Evolutionary conservation across 768 basidiomycete species (phyloP).

Genomic region (Collybia sp.): DNA sequence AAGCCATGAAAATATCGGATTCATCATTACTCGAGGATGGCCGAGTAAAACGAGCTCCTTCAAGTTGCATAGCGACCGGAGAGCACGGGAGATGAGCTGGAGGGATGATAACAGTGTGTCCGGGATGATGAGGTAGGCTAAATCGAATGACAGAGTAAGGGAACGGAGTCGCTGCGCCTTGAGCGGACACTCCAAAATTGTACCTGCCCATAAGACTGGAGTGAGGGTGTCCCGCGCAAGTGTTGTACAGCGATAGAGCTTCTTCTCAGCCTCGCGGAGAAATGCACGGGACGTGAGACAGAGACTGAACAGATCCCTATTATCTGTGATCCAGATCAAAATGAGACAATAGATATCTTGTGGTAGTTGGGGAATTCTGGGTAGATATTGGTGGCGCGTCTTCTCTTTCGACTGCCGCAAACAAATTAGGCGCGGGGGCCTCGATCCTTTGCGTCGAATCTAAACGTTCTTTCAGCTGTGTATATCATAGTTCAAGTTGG

Average conservation of each 20-base stretch:
- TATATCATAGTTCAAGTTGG: too few species aligned
- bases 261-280: slow-evolving; percentile 11
- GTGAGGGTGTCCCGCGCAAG: slow-evolving; percentile 10
- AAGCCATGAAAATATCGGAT: slow-evolving; percentile 14
- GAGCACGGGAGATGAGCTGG: slow-evolving; percentile 11
- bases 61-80: slow-evolving; percentile 9
- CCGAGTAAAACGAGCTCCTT: slow-evolving; percentile 10
- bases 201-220: slow-evolving; percentile 13
- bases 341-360: slow-evolving; percentile 12
- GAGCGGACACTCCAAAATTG: slow-evolving; percentile 9
- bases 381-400: too few species aligned
- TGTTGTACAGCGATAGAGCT: slow-evolving; percentile 11
- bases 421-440: too few species aligned
- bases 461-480: too few species aligned
- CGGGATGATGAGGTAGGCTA: slow-evolving; percentile 14
- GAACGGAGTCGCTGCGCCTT: slow-evolving; percentile 9
- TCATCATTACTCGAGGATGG: slow-evolving; percentile 16
- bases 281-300: slow-evolving; percentile 11
- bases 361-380: slow-evolving; percentile 2
- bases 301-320: slow-evolving; percentile 10
- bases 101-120: slow-evolving; percentile 11
- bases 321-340: slow-evolving; percentile 11
- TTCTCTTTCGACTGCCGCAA: too few species aligned
- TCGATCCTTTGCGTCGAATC: too few species aligned
- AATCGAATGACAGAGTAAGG: slow-evolving; percentile 13